Base-by-base conservation (phyloP, 1,284 basidiomycete genomes). In the Irpex lacteus region DNA sequence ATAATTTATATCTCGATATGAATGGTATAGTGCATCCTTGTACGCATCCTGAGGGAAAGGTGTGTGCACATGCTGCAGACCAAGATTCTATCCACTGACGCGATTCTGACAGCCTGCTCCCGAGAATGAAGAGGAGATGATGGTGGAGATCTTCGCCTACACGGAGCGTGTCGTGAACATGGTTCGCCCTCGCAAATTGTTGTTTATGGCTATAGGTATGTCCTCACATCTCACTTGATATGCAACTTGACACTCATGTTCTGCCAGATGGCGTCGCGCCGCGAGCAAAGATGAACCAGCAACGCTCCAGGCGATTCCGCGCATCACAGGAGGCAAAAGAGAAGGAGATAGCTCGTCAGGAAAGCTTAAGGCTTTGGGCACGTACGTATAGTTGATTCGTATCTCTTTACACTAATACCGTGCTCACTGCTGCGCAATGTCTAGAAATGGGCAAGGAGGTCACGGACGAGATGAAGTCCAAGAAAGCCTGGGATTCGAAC, bases 261-360 rank as follows among this genome's bases (percentile, higher is more conserved):
- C 34, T 54, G 18, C 19, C 66, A 95, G 95, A 99, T 74, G 98
- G 97, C 65, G 98, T 99, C 44, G 97, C 97, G 8, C 97, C 97
- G 21, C 90, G 97, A 70, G 97, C 97, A 38, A 99, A 99, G 81
- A 99, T 99, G 97, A 98, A 98, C 75, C 98, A 98, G 75, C 96
- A 98, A 76, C 92, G 97, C 13, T 96, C 95, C 19, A 87, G 98
- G 72, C 93, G 97, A 67, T 99, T 99, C 81, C 88, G 98, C 63
- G 88, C 96, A 15, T 89, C 96, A 2, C 95, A 96, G 74, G 98
- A 99, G 76, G 96, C 97, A 0, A 90, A 92, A 68, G 94, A 98
- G 60, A 97, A 98, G 78, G 95, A 95, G 66, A 88, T 94, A 67
- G 94, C 94, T 65, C 85, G 87, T 57, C 86, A 87, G 73, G 89